Evolutionary conservation across 1,284 basidiomycete genomes (phyloP).

Genomic region (Puccinia hordei): DNA sequence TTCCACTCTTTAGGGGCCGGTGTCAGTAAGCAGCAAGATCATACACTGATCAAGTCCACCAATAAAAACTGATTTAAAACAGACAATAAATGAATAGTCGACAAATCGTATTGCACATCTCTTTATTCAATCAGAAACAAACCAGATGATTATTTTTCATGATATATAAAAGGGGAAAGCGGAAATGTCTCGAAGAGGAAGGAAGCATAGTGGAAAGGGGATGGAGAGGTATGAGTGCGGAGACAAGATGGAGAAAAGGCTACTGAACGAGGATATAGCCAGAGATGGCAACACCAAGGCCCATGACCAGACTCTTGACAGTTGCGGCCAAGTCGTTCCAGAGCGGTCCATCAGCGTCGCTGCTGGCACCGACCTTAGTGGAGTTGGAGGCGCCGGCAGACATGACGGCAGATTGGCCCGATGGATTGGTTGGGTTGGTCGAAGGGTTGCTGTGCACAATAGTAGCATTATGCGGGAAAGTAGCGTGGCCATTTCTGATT

Average conservation of each 20-base stretch:
- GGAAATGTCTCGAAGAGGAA: not conserved
- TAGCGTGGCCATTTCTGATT: conserved; percentile 22
- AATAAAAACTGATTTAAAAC: too few relatives aligned
- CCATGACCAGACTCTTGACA: conserved; percentile 21
- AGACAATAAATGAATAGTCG: too few relatives aligned
- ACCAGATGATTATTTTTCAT: too few relatives aligned
- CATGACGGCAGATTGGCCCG: not conserved
- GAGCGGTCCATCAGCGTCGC: conserved; percentile 11
- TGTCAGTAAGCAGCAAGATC: too few relatives aligned
- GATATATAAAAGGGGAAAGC: too few relatives aligned
- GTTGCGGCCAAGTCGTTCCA: not conserved
- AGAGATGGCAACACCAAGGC: conserved; percentile 20
- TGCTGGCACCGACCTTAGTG: not conserved
- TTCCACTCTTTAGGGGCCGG: too few relatives aligned
- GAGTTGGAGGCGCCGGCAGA: not conserved
- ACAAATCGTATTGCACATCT: too few relatives aligned
- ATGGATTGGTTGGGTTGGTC: not conserved
- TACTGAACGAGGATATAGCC: conserved; percentile 20
- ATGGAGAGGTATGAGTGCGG: not conserved
- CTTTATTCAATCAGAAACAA: too few relatives aligned
- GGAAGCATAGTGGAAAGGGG: not conserved
- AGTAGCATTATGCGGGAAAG: conserved; percentile 22
- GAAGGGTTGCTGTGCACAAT: conserved; percentile 6
- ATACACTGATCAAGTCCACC: too few relatives aligned
- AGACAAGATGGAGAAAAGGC: not conserved